Conservation (phyloP, 1,284 basidiomycete species). For the Cutaneotrichosporon cyanovorans region DNA sequence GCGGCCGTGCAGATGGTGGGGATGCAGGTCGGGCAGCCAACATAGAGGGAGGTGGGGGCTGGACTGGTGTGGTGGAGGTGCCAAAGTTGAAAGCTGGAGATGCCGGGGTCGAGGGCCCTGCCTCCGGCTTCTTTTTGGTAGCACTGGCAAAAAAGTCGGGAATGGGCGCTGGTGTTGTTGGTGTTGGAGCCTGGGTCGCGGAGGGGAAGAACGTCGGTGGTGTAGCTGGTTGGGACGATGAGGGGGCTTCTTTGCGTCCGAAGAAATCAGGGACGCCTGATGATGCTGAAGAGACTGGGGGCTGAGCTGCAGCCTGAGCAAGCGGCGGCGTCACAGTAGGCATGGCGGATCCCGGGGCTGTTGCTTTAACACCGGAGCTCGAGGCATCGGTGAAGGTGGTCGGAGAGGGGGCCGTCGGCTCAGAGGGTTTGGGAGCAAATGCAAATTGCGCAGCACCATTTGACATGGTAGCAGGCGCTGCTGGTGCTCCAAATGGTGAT, state of each 20-base stretch:
- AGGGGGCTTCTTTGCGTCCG: background rate
- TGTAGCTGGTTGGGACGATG: conserved; percentile 1
- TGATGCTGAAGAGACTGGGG: background rate
- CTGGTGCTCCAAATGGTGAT: background rate
- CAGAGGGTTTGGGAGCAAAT: too few relatives aligned
- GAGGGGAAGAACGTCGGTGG: conserved; percentile 5
- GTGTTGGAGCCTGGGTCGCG: background rate
- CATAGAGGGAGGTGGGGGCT: background rate
- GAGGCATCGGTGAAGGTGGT: too few relatives aligned
- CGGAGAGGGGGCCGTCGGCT: too few relatives aligned
- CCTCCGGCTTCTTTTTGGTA: conserved; percentile 1
- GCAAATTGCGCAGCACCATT: too few relatives aligned
- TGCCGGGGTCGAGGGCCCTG: background rate
- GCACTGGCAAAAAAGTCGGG: conserved; percentile 20
- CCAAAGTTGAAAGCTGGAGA: background rate
- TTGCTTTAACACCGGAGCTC: too few relatives aligned
- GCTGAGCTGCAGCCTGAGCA: too few relatives aligned
- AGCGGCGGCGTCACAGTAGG: too few relatives aligned
- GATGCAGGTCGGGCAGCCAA: background rate
- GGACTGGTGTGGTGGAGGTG: background rate
- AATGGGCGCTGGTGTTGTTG: background rate
- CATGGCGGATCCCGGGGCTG: too few relatives aligned
- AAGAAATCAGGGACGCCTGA: conserved; percentile 1
- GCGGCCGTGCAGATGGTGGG: conserved; percentile 1
- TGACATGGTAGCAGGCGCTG: too few relatives aligned